Percentiles rank a stretch among this genome's conserved stretches.
phyloP scores from a whole-genome alignment of 371 early-diverging fungal species.

The Choanephora cucurbitarum region DNA sequence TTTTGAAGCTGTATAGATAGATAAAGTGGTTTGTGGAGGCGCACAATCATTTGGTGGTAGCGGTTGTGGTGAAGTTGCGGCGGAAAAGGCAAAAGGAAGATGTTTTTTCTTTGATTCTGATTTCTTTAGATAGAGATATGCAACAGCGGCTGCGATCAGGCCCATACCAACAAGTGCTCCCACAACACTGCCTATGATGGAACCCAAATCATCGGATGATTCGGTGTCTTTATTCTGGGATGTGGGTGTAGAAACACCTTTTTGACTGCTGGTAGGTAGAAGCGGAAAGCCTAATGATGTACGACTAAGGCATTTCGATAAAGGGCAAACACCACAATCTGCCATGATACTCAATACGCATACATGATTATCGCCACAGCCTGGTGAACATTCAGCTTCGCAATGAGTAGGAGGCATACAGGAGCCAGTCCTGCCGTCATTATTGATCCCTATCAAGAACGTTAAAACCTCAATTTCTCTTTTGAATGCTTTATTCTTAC shows the following conservation, averaged over 20 bases:
- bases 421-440: not conserved
- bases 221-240: not conserved
- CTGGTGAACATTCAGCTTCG: conserved; percentile 24
- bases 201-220: conserved; percentile 23
- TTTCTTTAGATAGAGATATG: conserved; percentile 17
- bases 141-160: conserved; percentile 22
- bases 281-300: conserved; percentile 27
- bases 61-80: not conserved
- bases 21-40: not conserved
- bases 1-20: no score
- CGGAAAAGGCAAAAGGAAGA: conserved; percentile 29
- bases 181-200: conserved; percentile 41
- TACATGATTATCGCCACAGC: conserved; percentile 24
- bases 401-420: conserved; percentile 20
- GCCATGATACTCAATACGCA: conserved; percentile 44
- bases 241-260: no score
- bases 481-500: not conserved
- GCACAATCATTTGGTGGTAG: not conserved
- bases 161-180: conserved; percentile 36
- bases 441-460: not conserved
- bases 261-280: not conserved
- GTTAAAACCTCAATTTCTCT: no score
- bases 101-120: conserved; percentile 25
- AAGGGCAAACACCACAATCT: conserved; percentile 42
- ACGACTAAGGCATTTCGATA: conserved; percentile 29